phyloP scores from a whole-genome alignment of 345 rosid species.

The Geranium rotundifolium region DNA sequence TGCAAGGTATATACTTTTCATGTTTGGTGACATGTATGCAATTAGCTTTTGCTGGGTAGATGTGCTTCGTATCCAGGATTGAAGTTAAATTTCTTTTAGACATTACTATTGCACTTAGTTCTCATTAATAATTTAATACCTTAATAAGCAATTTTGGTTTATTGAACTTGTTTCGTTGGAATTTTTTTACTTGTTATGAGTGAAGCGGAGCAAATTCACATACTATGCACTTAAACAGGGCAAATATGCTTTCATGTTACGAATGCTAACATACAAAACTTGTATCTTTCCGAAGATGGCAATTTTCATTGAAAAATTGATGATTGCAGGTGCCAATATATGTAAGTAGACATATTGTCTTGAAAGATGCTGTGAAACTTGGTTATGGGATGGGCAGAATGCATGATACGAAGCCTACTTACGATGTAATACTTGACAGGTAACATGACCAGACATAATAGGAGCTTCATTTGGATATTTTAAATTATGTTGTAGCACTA shows the following conservation, averaged over 20 bases:
- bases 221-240: no score
- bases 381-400: constrained; percentile 51
- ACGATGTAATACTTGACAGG: constrained; percentile 81
- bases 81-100: not conserved
- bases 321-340: constrained; percentile 70
- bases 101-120: not conserved
- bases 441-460: not conserved
- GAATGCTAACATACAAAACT: no score
- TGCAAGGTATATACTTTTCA: constrained; percentile 34
- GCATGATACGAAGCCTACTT: constrained; percentile 38
- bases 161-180: no score
- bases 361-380: constrained; percentile 65
- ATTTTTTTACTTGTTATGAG: no score
- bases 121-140: not conserved
- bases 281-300: not conserved
- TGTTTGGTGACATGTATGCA: not conserved
- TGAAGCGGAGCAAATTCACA: no score
- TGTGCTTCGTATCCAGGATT: not conserved
- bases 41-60: not conserved
- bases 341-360: constrained; percentile 65
- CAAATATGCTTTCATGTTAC: no score
- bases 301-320: constrained; percentile 10
- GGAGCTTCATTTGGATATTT: constrained; percentile 2
- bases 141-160: no score
- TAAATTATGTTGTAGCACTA: constrained; percentile 15